Percentiles rank a stretch among this genome's conserved stretches.
Conservation (phyloP, 2,329 filamentous ascomycete species). For the Trichoderma breve region DNA sequence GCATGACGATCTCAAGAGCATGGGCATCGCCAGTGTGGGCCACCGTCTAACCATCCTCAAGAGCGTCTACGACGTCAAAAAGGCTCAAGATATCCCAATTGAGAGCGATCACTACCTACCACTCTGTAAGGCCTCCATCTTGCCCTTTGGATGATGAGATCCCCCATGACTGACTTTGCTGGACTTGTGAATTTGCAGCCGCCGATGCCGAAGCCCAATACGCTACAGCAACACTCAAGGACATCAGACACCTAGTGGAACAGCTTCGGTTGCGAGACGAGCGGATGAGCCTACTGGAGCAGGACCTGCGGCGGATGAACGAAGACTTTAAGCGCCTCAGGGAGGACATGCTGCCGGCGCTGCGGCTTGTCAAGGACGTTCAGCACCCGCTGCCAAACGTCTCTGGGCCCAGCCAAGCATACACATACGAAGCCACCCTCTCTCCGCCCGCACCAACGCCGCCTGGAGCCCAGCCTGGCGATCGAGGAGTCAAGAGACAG, state of each 20-base stretch:
- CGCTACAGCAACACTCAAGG: slow-evolving; percentile 83
- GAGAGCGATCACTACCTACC: slow-evolving; percentile 94
- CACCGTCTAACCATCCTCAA: slow-evolving; percentile 94
- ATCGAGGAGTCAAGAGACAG: slow-evolving; percentile 61
- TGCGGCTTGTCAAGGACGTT: slow-evolving; percentile 87
- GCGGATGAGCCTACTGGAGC: slow-evolving; percentile 78
- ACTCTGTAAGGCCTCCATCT: slow-evolving; percentile 59
- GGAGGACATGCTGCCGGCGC: slow-evolving; percentile 86
- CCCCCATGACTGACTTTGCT: slow-evolving; percentile 21
- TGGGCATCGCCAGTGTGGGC: slow-evolving; percentile 89
- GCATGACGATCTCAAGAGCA: slow-evolving; percentile 91
- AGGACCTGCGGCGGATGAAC: slow-evolving; percentile 76
- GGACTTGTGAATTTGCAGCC: slow-evolving; percentile 50
- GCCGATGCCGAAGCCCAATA: slow-evolving; percentile 86
- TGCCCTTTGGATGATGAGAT: not conserved
- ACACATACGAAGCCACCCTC: slow-evolving; percentile 49
- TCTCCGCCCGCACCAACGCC: slow-evolving; percentile 59
- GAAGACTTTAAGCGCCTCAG: slow-evolving; percentile 86
- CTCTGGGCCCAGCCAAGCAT: slow-evolving; percentile 38
- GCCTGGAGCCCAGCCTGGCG: slow-evolving; percentile 49
- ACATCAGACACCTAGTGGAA: slow-evolving; percentile 86
- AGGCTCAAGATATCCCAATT: slow-evolving; percentile 85
- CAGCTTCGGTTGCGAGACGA: slow-evolving; percentile 88
- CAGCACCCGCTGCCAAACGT: slow-evolving; percentile 75
- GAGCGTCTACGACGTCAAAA: slow-evolving; percentile 93